These are phyloP conservation scores for Chaetomiaceae sp. DNA, from an alignment of 2,329 filamentous ascomycete genomes.

Conservation along the genomic window DNA sequence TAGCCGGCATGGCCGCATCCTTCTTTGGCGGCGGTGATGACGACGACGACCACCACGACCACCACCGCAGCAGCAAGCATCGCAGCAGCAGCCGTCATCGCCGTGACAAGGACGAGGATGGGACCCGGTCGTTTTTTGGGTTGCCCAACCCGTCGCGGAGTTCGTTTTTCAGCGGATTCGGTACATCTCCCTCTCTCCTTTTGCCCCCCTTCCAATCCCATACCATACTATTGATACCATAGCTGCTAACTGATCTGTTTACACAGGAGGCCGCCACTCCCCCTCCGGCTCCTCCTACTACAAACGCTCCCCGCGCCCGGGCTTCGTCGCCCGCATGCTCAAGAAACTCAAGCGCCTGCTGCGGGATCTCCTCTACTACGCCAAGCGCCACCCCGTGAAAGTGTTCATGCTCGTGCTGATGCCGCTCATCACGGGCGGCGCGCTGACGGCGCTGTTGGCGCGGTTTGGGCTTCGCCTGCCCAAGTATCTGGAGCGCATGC, in stretches of 20 bases:
- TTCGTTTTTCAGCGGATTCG: conserved; percentile 40
- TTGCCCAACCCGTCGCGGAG: conserved; percentile 32
- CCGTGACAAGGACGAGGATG: conserved; percentile 30
- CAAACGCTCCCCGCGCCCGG: conserved; percentile 74
- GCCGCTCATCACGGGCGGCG: conserved; percentile 80
- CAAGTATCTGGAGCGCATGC: conserved; percentile 53
- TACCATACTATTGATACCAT: not conserved
- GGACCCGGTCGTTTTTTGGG: conserved; percentile 34
- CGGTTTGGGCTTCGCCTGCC: conserved; percentile 78
- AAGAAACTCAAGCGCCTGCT: conserved; percentile 74
- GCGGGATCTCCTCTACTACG: conserved; percentile 75
- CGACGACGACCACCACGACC: conserved; percentile 28
- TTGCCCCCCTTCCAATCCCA: conserved; percentile 29
- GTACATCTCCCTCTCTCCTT: conserved; percentile 29
- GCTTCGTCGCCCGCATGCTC: conserved; percentile 70
- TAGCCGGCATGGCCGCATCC: conserved; percentile 37
- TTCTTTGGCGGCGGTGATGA: conserved; percentile 40
- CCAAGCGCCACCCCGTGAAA: conserved; percentile 78
- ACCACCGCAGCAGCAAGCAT: not conserved
- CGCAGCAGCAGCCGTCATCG: not conserved
- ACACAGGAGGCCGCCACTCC: conserved; percentile 41
- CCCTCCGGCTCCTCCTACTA: conserved; percentile 63
- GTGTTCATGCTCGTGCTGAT: conserved; percentile 83
- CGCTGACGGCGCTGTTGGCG: conserved; percentile 69
- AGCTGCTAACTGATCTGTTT: not conserved